A percentile compares a stretch with the other conserved stretches of the same genome.
Evolutionary conservation across 192 early-diverging fungal genomes (phyloP).

Genomic region (Spinellus fusiger): DNA sequence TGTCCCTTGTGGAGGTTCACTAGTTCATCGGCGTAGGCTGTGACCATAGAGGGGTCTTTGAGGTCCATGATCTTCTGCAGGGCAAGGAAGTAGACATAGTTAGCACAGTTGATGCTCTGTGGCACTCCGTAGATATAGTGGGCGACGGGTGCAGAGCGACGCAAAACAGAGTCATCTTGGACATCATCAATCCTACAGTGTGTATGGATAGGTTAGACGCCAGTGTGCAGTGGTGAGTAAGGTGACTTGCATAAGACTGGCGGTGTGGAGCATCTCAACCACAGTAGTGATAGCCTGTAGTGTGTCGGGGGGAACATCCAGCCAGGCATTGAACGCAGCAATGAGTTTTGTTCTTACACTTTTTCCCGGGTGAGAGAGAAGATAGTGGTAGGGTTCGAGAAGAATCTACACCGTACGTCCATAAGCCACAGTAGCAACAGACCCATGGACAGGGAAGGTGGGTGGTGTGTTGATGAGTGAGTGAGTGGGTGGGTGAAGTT

Average conservation of each 20-base stretch:
- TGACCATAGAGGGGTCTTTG: conserved; percentile 57
- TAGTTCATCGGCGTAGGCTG: conserved; percentile 87
- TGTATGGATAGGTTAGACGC: not conserved
- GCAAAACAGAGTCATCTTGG: conserved; percentile 82
- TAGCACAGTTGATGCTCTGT: conserved; percentile 90
- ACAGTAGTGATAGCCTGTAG: conserved; percentile 71
- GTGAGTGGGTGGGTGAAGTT: too few relatives aligned
- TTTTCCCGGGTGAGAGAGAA: conserved; percentile 83
- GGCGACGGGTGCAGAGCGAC: conserved; percentile 86
- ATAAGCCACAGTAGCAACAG: too few relatives aligned
- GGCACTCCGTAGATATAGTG: conserved; percentile 96
- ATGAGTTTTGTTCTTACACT: conserved; percentile 90
- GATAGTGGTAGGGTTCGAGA: conserved; percentile 90
- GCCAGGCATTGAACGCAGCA: conserved; percentile 87
- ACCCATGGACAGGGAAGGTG: too few relatives aligned
- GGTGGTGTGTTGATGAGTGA: too few relatives aligned
- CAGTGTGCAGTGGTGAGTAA: too few relatives aligned
- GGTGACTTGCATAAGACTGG: conserved; percentile 73
- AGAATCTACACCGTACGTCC: conserved; percentile 68
- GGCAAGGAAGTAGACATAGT: conserved; percentile 93
- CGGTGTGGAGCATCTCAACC: conserved; percentile 93
- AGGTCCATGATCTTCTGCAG: conserved; percentile 66
- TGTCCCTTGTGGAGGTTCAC: conserved; percentile 90
- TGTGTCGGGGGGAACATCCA: conserved; percentile 63
- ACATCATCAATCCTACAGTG: conserved; percentile 84